Base-by-base conservation (phyloP, 1,284 basidiomycete genomes). In the Paramarasmius palmivorus region DNA sequence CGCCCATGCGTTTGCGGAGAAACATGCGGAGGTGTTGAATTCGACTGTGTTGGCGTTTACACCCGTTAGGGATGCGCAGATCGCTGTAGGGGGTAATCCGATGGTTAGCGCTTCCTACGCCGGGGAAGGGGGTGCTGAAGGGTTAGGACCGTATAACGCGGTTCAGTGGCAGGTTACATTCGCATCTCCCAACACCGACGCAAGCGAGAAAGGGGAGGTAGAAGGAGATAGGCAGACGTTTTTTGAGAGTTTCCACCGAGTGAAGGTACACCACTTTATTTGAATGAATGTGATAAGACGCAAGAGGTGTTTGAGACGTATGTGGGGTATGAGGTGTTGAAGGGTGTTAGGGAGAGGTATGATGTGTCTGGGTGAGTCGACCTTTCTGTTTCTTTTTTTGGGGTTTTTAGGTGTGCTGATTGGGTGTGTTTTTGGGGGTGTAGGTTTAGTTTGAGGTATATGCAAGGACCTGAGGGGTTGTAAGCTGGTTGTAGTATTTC, bases 231-330 rank as follows among this genome's bases (percentile, higher is more conserved):
- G 20, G 8, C 26, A 29, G n/a, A 20, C 39, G n/a, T 23, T 44
- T n/a, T 25, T 32, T 35, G 8, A 29, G 37, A 58, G 57, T 32
- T 25, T 20, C 53, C 53, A 7, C 44, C 23, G 20, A 35, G 46
- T 5, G 50, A 53, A 23, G 57, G 53, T 26, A 35, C 53, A 26
- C 53, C 57, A 10, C 39, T 58, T 8, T 52, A 46, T 26, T 29
- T 58, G 3, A 58, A 71, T 40, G 72, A 76, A 53, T 71, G 52
- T 35, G 52, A 49, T 29, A 35, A 19, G 22, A 34, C 32, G 29
- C 52, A 54, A 25, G 22, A 25, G 9, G 52, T 54, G 15, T 54
- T 54, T 19, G 29, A 26, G 26, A 54, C 52, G 22, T 54, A 54
- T 41, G 35, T 23, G 14, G 15, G 29, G 12, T 54, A 54, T 34